Conservation (phyloP, 345 rosid species). For the Anastatica hierochuntica region DNA sequence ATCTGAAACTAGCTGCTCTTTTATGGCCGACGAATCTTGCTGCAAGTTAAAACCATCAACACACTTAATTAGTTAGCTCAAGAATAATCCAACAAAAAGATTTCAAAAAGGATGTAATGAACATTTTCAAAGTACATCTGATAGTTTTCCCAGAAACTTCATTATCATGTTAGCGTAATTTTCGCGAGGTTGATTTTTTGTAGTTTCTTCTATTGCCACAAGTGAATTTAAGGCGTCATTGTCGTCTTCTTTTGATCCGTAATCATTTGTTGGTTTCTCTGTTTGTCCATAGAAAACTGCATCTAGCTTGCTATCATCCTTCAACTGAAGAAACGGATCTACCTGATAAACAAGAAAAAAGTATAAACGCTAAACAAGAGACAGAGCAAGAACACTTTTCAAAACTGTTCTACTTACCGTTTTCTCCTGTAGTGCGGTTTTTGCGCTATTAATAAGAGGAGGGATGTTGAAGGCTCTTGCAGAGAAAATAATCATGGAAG, state of each 20-base stretch:
- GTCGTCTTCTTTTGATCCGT: conserved; percentile 57
- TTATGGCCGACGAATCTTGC: conserved; percentile 35
- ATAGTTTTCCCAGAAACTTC: conserved; percentile 42
- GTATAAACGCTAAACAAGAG: neutral
- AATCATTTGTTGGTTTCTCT: conserved; percentile 20
- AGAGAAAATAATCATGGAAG: conserved; percentile 54
- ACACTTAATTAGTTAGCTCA: conserved; percentile 11
- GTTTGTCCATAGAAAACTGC: conserved; percentile 28
- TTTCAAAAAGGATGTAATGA: neutral
- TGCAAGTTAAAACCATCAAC: conserved; percentile 16
- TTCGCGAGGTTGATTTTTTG: conserved; percentile 43
- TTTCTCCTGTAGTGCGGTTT: conserved; percentile 42
- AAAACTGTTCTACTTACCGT: conserved; percentile 24
- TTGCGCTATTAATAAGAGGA: conserved; percentile 40
- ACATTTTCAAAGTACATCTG: conserved; percentile 31
- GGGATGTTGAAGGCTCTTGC: conserved; percentile 53
- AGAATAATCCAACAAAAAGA: neutral
- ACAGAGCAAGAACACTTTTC: neutral
- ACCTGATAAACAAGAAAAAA: conserved; percentile 23
- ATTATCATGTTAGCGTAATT: conserved; percentile 38
- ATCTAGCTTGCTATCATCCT: conserved; percentile 48
- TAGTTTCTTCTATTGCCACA: conserved; percentile 34
- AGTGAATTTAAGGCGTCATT: conserved; percentile 43
- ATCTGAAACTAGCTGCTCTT: conserved; percentile 40
- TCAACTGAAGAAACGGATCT: conserved; percentile 50